phyloP scores from a whole-genome alignment of 1,284 basidiomycete species.

The Cerioporus squamosus region DNA sequence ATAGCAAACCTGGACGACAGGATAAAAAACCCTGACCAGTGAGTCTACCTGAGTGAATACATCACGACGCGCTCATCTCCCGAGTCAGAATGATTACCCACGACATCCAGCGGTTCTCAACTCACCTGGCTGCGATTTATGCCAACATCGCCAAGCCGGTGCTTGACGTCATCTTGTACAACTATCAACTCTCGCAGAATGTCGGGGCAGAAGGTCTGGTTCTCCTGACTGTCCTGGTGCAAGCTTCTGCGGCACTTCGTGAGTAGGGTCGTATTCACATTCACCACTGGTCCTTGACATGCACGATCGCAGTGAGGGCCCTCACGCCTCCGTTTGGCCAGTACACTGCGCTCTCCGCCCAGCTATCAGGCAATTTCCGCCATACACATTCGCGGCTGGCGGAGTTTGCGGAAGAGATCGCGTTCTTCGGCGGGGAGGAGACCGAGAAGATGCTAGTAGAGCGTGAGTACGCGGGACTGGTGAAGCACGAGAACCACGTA shows the following conservation, averaged over 20 bases:
- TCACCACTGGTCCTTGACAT: neutral
- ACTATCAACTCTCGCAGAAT: slow-evolving; percentile 93
- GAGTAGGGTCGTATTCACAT: slow-evolving; percentile 37
- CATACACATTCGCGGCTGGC: slow-evolving; percentile 94
- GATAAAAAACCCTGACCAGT: slow-evolving; percentile 97
- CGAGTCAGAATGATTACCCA: slow-evolving; percentile 86
- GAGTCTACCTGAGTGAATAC: slow-evolving; percentile 24
- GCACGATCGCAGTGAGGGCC: slow-evolving; percentile 63
- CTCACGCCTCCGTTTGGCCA: slow-evolving; percentile 94
- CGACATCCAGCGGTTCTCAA: slow-evolving; percentile 94
- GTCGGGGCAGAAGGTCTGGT: slow-evolving; percentile 95
- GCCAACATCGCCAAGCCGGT: slow-evolving; percentile 93
- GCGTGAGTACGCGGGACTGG: slow-evolving; percentile 85
- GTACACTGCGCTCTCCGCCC: slow-evolving; percentile 84
- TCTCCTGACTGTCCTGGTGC: slow-evolving; percentile 84
- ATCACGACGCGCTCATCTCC: slow-evolving; percentile 11
- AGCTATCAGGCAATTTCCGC: slow-evolving; percentile 88
- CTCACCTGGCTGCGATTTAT: slow-evolving; percentile 92
- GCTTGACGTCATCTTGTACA: slow-evolving; percentile 94
- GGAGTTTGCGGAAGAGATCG: slow-evolving; percentile 94
- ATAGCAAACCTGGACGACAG: slow-evolving; percentile 90
- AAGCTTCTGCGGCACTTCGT: slow-evolving; percentile 81
- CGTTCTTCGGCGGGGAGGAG: slow-evolving; percentile 90
- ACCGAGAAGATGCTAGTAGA: slow-evolving; percentile 95
- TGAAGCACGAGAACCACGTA: slow-evolving; percentile 89